These are phyloP conservation scores for Zygotorulaspora chibaensis DNA, from an alignment of 805 yeast species.

Conservation along the genomic window DNA sequence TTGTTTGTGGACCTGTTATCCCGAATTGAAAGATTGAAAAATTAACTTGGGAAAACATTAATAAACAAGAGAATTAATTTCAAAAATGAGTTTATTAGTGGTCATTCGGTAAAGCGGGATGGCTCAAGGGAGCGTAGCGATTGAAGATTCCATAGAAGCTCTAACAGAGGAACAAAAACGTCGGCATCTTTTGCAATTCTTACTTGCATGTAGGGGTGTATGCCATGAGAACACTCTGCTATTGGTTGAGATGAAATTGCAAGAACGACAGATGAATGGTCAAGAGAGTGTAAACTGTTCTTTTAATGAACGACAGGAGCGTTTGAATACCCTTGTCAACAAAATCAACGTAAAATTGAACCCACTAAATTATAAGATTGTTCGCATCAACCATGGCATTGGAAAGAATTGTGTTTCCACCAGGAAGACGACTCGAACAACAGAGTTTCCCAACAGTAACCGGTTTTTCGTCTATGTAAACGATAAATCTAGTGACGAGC, in stretches of 20 bases:
- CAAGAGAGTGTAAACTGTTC: conserved; percentile 5
- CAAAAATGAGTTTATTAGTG: too few species aligned
- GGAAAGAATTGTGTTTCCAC: conserved; percentile 20
- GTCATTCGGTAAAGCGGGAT: background rate
- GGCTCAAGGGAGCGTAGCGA: background rate
- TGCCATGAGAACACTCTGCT: conserved; percentile 26
- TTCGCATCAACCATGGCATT: conserved; percentile 20
- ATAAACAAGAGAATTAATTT: too few species aligned
- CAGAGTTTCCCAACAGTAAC: conserved; percentile 13
- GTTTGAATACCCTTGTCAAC: conserved; percentile 16
- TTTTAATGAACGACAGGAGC: conserved; percentile 7
- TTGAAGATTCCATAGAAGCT: background rate
- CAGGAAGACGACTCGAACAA: conserved; percentile 1
- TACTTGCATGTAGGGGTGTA: conserved; percentile 23
- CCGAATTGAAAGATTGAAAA: too few species aligned
- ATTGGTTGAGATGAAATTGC: conserved; percentile 17
- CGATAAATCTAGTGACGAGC: conserved; percentile 21
- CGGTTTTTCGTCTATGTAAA: conserved; percentile 29
- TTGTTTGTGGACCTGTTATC: too few species aligned
- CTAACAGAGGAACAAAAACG: conserved; percentile 10
- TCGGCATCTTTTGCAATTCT: conserved; percentile 22
- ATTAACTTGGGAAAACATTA: too few species aligned
- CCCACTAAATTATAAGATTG: conserved; percentile 22
- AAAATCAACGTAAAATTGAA: conserved; percentile 23
- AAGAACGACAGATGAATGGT: conserved; percentile 2